phyloP scores from a whole-genome alignment of 805 yeast genomes.

The Metschnikowia dekortorum region DNA sequence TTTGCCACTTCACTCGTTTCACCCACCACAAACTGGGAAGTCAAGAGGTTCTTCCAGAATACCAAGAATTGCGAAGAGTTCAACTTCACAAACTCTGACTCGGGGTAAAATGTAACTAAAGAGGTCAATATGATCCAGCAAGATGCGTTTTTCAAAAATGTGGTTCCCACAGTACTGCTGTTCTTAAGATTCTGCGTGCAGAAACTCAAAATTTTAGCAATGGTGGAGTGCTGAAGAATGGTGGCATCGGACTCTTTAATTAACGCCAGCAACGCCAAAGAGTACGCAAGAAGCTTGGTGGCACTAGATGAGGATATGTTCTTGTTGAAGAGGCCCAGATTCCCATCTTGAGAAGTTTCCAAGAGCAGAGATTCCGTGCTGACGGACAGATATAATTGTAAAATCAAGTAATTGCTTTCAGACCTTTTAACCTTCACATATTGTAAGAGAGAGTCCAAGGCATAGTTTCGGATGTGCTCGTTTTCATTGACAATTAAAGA shows the following conservation, averaged over 20 bases:
- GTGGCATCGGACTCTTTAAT: slow-evolving; percentile 33
- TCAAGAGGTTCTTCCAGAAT: slow-evolving; percentile 42
- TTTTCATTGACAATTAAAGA: slow-evolving; percentile 30
- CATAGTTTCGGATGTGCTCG: slow-evolving; percentile 32
- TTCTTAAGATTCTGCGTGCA: slow-evolving; percentile 44
- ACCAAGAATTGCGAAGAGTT: slow-evolving; percentile 42
- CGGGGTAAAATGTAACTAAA: slow-evolving; percentile 35
- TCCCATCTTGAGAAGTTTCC: background rate
- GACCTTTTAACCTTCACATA: slow-evolving; percentile 29
- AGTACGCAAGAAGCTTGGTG: slow-evolving; percentile 27
- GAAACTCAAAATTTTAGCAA: slow-evolving; percentile 40
- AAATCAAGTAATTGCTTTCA: slow-evolving; percentile 33
- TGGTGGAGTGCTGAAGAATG: slow-evolving; percentile 35
- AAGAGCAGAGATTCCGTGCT: slow-evolving; percentile 21
- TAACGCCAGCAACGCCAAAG: slow-evolving; percentile 33
- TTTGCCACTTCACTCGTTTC: slow-evolving; percentile 15
- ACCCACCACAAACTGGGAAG: slow-evolving; percentile 35
- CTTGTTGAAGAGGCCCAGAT: slow-evolving; percentile 11
- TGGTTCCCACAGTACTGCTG: slow-evolving; percentile 21
- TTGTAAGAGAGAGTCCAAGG: slow-evolving; percentile 27
- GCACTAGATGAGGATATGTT: slow-evolving; percentile 18
- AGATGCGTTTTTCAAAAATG: slow-evolving; percentile 25
- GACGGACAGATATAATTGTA: slow-evolving; percentile 28
- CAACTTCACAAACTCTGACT: slow-evolving; percentile 39
- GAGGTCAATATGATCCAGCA: slow-evolving; percentile 43